Base-by-base conservation (phyloP, 352 stramenopile species). In the Phytophthora cactorum region DNA sequence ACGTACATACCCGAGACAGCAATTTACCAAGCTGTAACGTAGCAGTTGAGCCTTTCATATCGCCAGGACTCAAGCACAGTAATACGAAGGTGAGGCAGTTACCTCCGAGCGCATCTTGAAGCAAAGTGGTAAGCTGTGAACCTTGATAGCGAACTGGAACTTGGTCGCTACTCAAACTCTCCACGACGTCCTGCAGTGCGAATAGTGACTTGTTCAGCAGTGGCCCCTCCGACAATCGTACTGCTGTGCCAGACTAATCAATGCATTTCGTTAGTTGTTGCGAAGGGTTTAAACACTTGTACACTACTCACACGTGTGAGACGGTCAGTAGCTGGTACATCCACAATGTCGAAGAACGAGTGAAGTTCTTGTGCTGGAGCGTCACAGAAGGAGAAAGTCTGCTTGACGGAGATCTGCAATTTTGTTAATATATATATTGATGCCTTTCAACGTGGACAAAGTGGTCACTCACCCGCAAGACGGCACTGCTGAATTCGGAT, bases 191-290 rank as follows among this genome's bases (percentile, higher is more conserved):
- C 5, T 73, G 63, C 5, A 89, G 43, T 8, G 79, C 70, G 12
- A 79, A 83, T 28, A 90, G 38, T 14, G 84, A 74, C 50, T 88
- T 89, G 59, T 87, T 89, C 2, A 86, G 62, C 28, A 89, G 38
- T n/a, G 81, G 77, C 5, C 76, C 74, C 53, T 90, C 81, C 0
- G 76, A 74, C 5, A 89, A 57, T 27, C 81, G 75, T 34, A 84
- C 68, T 3, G 63, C 60, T 11, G 50, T 32, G 45, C 58, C 68
- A 45, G 72, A 46, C 75, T 86, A 46, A 2, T 32, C 38, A 45
- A 43, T 43, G 12, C 36, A 43, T 43, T n/a, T 43, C 4, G 5
- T n/a, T 43, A 43, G 8, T 14, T 43, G 10, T 43, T 22, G 10
- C 4, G 10, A 45, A 8, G 17, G 3, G 4, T 5, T 22, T 9